phyloP scores from a whole-genome alignment of 1,284 basidiomycete species.

The Ceratobasidium sp. region DNA sequence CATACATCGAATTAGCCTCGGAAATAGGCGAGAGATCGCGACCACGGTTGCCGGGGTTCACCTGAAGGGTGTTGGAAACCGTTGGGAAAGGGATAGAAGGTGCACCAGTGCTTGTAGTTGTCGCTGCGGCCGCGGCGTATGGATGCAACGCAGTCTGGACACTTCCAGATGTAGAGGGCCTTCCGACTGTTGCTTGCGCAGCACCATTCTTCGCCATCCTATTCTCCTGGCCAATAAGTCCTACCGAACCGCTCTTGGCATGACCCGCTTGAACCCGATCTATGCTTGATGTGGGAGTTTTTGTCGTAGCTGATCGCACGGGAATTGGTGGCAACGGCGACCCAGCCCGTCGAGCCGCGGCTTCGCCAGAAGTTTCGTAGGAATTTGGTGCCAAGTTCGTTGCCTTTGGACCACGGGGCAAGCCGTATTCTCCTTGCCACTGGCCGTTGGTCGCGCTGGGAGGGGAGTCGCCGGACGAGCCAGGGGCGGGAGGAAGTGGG shows the following conservation, averaged over 20 bases:
- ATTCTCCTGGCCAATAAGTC: slow-evolving; percentile 20
- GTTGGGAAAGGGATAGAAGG: slow-evolving; percentile 36
- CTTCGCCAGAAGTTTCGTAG: slow-evolving; percentile 38
- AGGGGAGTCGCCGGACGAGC: not conserved
- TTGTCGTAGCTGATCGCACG: slow-evolving; percentile 19
- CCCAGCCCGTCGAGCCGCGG: slow-evolving; percentile 22
- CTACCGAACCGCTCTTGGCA: slow-evolving; percentile 27
- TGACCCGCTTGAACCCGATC: slow-evolving; percentile 12
- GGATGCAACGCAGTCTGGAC: slow-evolving; percentile 20
- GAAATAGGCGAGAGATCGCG: slow-evolving; percentile 41
- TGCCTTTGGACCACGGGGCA: slow-evolving; percentile 66
- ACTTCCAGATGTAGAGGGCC: slow-evolving; percentile 14
- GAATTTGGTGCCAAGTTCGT: slow-evolving; percentile 54
- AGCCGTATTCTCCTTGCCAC: slow-evolving; percentile 60
- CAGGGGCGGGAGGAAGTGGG: slow-evolving; percentile 60
- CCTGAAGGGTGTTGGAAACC: slow-evolving; percentile 36
- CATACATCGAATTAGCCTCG: slow-evolving; percentile 18
- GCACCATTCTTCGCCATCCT: not conserved
- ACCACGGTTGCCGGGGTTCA: slow-evolving; percentile 28
- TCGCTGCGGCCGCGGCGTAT: slow-evolving; percentile 30
- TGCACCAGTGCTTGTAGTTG: slow-evolving; percentile 21
- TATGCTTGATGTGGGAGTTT: slow-evolving; percentile 4
- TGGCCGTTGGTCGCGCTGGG: slow-evolving; percentile 44
- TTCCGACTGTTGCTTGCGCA: not conserved
- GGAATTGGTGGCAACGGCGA: slow-evolving; percentile 23